Evolutionary conservation across 169 alveolate species (phyloP), one percentile per base, ranked within the genome.

Genomic region (Miamiensis avidus): DNA sequence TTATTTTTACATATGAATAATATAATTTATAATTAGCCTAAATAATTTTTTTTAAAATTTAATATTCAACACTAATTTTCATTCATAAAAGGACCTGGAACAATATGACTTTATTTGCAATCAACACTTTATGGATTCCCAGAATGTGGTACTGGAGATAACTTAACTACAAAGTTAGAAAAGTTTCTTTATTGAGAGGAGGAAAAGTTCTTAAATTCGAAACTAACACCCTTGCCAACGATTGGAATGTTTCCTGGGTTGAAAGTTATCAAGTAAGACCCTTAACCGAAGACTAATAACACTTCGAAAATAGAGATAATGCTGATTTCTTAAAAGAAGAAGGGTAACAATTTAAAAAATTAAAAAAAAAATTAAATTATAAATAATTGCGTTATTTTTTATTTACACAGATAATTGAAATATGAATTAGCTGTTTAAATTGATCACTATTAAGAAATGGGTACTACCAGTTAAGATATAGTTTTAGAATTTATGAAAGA

Each of bases 401-500:
- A 49, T 11, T 49, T 11, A 49, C 4, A 11, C 20, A 49, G 69
- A 49, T 81, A 90, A 85, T 81, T 93, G 65, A 93, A 93, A 75
- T 93, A 93, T 78, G 96, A 93, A 77, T 91, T 91, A 26, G 94
- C 91, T 64, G 93, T 91, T 27, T 82, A 93, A 86, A 79, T 90
- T 28, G 96, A 93, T 75, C 86, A 93, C 88, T 85, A 88, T 65
- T 84, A 90, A n/a, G 96, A 93, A 82, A 88, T 86, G 75, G 89
- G 91, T 75, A 82, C 91, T 69, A 93, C 93, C 65, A 90, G 88
- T 74, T 86, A 93, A 89, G 94, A 92, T 76, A 90, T 90, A 81
- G 91, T 93, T 65, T 78, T 90, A 75, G 86, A 93, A 84, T 93
- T 93, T 88, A 93, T 93, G 96, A 90, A 90, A 85, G 94, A 93